Evolutionary conservation across 306 rosid genomes (phyloP), one percentile per base, ranked within the genome.

Genomic region (Herpetospermum pedunculosum): DNA sequence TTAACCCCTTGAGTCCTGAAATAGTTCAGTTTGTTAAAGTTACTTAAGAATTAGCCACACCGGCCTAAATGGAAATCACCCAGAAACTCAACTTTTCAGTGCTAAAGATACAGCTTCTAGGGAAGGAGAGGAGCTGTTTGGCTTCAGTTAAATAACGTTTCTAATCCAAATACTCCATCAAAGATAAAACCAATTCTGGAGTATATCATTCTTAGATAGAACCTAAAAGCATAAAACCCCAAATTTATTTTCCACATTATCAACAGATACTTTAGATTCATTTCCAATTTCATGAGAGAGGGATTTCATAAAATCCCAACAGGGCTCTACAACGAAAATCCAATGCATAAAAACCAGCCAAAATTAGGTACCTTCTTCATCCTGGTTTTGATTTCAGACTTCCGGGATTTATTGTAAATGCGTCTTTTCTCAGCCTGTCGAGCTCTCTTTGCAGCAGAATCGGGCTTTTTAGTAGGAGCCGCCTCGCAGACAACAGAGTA

Each of bases 381-480:
- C 30, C 97, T 85, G 47, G 97, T 94, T 82, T 65, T 89, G 59
- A 91, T 63, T 83, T 94, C 96, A 5, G 96, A 91, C 77, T 95
- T 95, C 13, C 80, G 81, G 19, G 97, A 80, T 79, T 85, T 95
- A 83, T 95, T 87, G 80, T 88, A 91, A 80, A 88, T 0, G 67
- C 99, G 87, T 75, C 92, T 89, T 72, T 87, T 91, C 88, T 95
- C 97, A 1, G 99, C 89, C 75, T 89, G 91, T 12, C 92, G 91
- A 55, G 88, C 87, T 79, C 96, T 91, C 92, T 95, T 91, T 19
- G 77, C 80, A 1, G 96, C 99, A 5, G 97, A 95, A 77, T 95
- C 97, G n/a, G 86, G 81, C 49, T 95, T 91, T 46, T 73, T 74
- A 37, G 23, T 64, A 0, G 99, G 85, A 43, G 89, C 85, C 3